These are phyloP conservation scores for Scedosporium apiospermum DNA, from an alignment of 2,329 filamentous ascomycete genomes.

Conservation along the genomic window DNA sequence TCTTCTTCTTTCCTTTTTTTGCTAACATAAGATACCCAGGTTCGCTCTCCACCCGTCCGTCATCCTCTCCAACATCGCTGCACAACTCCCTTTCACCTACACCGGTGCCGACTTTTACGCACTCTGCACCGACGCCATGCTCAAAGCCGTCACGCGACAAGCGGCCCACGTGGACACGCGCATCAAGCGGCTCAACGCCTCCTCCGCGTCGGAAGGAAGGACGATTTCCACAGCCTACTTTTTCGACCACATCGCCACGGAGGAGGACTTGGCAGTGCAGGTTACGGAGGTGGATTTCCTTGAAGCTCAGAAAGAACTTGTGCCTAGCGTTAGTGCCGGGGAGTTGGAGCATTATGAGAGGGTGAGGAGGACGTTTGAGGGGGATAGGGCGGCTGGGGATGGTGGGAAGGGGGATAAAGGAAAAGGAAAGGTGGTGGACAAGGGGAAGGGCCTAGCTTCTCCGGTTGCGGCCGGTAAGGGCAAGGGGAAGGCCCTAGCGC, in stretches of 20 bases:
- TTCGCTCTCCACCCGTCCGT: constrained; percentile 77
- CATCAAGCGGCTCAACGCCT: constrained; percentile 58
- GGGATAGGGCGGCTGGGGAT: constrained; percentile 29
- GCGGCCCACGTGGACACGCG: constrained; percentile 76
- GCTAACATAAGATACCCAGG: constrained; percentile 32
- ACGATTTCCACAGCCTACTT: constrained; percentile 81
- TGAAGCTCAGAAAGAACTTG: constrained; percentile 71
- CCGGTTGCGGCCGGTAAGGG: constrained; percentile 15
- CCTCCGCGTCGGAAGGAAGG: constrained; percentile 23
- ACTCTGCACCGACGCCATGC: constrained; percentile 94
- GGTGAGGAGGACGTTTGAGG: constrained; percentile 77
- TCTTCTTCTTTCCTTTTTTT: background rate
- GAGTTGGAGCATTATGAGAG: constrained; percentile 86
- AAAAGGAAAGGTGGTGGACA: constrained; percentile 7
- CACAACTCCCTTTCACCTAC: constrained; percentile 83
- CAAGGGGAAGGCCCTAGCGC: constrained; percentile 17
- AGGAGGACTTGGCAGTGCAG: constrained; percentile 75
- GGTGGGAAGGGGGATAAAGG: constrained; percentile 22
- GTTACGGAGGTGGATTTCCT: constrained; percentile 86
- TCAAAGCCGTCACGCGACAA: constrained; percentile 92
- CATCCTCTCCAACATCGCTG: constrained; percentile 65
- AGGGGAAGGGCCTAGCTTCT: constrained; percentile 16
- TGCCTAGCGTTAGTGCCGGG: constrained; percentile 88
- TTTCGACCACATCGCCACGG: constrained; percentile 83
- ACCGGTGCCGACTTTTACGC: constrained; percentile 97